Percentiles rank a stretch among this genome's conserved stretches.
phyloP scores from a whole-genome alignment of 73 alveolate species.

The Tetrahymena malaccensis region DNA sequence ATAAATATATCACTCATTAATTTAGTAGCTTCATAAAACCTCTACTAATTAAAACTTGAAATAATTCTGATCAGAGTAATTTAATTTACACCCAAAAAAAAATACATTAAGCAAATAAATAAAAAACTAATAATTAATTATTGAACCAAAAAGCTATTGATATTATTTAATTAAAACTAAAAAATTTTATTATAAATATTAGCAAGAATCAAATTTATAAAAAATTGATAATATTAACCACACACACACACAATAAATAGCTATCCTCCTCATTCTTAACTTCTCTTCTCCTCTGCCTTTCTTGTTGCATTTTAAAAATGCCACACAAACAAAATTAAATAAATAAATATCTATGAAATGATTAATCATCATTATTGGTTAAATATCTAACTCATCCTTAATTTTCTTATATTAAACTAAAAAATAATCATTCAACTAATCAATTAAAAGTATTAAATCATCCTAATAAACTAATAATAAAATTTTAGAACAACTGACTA shows the following conservation, averaged over 20 bases:
- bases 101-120: not conserved
- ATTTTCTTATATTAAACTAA: not conserved
- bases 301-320: not conserved
- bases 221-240: not conserved
- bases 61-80: no score
- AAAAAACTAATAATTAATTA: no score
- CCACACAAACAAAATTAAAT: not conserved
- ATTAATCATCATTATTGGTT: no score
- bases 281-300: not conserved
- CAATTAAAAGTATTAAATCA: no score
- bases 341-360: not conserved
- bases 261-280: not conserved
- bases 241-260: no score
- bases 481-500: not conserved
- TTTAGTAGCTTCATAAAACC: no score
- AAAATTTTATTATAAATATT: no score
- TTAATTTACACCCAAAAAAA: no score
- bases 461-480: no score
- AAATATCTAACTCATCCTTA: not conserved
- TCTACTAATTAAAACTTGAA: no score
- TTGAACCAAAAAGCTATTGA: not conserved
- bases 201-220: not conserved
- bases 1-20: no score
- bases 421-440: no score
- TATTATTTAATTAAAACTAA: not conserved